A percentile compares a stretch with the other conserved stretches of the same genome.
Evolutionary conservation across 2,329 filamentous ascomycete genomes (phyloP).

Genomic region (Penicillium sp.): DNA sequence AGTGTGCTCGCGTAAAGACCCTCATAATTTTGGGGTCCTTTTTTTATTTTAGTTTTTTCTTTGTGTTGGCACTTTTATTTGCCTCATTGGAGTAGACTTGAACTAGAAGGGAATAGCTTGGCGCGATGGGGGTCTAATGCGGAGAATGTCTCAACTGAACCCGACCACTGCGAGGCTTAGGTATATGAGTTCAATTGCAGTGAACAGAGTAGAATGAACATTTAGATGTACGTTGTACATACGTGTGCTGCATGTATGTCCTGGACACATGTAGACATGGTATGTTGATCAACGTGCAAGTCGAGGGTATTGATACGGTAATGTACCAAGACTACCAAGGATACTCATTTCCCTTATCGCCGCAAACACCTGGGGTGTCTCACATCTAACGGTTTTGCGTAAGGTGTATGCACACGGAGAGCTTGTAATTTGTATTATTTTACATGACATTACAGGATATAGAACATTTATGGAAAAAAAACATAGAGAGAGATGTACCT

Average conservation of each 20-base stretch:
- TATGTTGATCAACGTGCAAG: slow-evolving; percentile 1
- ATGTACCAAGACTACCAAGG: not conserved
- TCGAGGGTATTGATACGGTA: not conserved
- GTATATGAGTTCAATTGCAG: not conserved
- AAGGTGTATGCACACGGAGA: no score
- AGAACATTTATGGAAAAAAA: no score
- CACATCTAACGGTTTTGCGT: not conserved
- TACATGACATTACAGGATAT: no score
- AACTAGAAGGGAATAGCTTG: not conserved
- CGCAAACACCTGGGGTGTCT: not conserved
- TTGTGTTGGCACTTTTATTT: not conserved
- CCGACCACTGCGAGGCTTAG: not conserved
- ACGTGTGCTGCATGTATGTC: not conserved
- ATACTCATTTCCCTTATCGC: not conserved
- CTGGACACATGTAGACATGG: not conserved
- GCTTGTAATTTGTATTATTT: no score
- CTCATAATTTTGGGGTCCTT: not conserved
- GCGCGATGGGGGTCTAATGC: not conserved
- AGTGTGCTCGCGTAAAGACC: not conserved
- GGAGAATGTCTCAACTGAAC: not conserved
- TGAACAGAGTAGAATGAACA: not conserved
- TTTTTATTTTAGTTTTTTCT: not conserved
- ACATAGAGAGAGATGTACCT: no score
- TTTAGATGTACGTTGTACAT: not conserved
- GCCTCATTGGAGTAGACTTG: not conserved